Base-by-base conservation (phyloP, 116 monocot species). In the Iris pallida region DNA sequence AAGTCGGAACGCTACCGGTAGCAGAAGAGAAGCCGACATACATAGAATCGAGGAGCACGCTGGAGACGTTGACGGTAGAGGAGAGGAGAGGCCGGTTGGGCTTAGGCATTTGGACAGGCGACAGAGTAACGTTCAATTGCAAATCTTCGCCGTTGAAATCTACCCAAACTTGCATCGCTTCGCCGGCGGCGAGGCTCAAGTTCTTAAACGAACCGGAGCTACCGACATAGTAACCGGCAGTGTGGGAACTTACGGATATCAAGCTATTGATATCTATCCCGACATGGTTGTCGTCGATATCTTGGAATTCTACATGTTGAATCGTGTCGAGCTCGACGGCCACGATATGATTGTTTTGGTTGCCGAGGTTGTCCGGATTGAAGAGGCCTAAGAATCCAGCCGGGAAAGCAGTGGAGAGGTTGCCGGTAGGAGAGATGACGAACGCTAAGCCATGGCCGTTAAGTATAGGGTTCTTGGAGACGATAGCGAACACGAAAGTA, bases 321-420 rank as follows among this genome's bases (percentile, higher is more conserved):
- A 78, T 75, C 20, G 78, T 83, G 62, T 83, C 83, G 66, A 82
- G 69, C 71, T 82, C 82, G 8, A 81, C 47, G 8, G 81, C 81
- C 17, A 81, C 63, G 58, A 82, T 47, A 42, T 78, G 82, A 20
- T 82, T 73, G 59, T 53, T 65, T 45, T 53, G 8, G 53, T 73
- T 74, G 53, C 77, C 82, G 40, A 49, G 40, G 61, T 70, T 57
- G 46, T 20, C 19, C 20, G 75, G 57, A 60, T 70, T 70, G 56
- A 77, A 47, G 17, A 82, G 61, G 13, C 82, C 77, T 2, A 82
- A 65, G 55, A 77, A 82, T 54, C 78, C 77, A 70, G 70, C 77
- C 0, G 82, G 77, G 4, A 65, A 58, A 30, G 77, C 77, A 2
- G 69, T 74, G 10, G 48, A 12, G 53, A 74, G 69, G 30, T 69